Evolutionary conservation across 1,284 basidiomycete species (phyloP).

Genomic region (Ustilago xerochloae): DNA sequence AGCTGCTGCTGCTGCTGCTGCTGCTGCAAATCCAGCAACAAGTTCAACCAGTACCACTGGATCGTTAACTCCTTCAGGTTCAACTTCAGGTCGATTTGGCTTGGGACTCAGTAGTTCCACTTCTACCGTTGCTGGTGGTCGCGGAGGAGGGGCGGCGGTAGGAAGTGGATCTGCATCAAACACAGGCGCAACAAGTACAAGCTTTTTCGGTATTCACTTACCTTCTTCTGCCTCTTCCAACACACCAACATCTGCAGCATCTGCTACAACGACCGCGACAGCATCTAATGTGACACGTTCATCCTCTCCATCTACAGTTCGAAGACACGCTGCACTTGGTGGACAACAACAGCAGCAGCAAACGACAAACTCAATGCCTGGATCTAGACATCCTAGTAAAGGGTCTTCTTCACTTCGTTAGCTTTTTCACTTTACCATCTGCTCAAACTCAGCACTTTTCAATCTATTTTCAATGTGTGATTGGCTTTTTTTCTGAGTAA

Average conservation of each 20-base stretch:
- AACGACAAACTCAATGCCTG: slow-evolving; percentile 19
- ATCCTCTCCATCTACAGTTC: slow-evolving; percentile 23
- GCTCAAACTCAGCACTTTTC: background rate
- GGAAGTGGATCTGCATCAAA: slow-evolving; percentile 9
- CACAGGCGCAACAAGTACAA: slow-evolving; percentile 27
- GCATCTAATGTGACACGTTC: slow-evolving; percentile 5
- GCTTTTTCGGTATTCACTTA: slow-evolving; percentile 50
- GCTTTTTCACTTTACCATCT: background rate
- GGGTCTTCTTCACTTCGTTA: slow-evolving; percentile 36
- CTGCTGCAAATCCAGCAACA: slow-evolving; percentile 7
- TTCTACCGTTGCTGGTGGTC: too few relatives aligned
- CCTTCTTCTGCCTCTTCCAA: slow-evolving; percentile 9
- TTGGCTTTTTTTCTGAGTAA: too few relatives aligned
- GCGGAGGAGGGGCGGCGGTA: background rate
- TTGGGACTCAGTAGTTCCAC: slow-evolving; percentile 11
- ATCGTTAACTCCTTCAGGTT: slow-evolving; percentile 5
- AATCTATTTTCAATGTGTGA: too few relatives aligned
- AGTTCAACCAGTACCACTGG: background rate
- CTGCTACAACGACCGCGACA: background rate
- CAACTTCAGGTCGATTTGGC: slow-evolving; percentile 23
- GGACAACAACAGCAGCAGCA: background rate
- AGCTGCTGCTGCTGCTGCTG: too few relatives aligned
- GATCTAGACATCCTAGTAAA: slow-evolving; percentile 35
- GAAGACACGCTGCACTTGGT: slow-evolving; percentile 10
- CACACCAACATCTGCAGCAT: slow-evolving; percentile 5